Conservation (phyloP, 176 grass and related monocot genomes). For the Rhynchospora pubera region DNA sequence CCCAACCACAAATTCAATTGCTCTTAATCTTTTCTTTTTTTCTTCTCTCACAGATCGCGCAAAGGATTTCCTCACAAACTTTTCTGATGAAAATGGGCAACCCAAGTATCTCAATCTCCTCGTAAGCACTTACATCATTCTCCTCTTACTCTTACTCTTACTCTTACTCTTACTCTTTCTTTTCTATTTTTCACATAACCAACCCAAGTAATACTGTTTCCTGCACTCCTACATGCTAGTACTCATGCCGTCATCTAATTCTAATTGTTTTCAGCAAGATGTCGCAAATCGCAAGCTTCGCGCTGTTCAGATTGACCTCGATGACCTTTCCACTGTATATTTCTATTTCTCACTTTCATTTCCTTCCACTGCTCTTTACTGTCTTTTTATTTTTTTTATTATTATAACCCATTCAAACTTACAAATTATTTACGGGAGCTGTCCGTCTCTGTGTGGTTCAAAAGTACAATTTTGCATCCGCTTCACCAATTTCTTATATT, state of each 20-base stretch:
- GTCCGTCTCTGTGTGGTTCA: background rate
- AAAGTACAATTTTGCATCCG: background rate
- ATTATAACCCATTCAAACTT: background rate
- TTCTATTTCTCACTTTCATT: background rate
- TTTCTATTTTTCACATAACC: no score
- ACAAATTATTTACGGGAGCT: background rate
- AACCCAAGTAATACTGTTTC: no score
- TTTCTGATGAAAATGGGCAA: conserved; percentile 50
- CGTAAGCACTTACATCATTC: conserved; percentile 28
- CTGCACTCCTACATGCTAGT: conserved; percentile 5
- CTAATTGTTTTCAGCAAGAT: conserved; percentile 55
- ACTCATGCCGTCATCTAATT: no score
- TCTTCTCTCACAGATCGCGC: conserved; percentile 45
- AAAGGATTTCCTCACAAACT: conserved; percentile 88
- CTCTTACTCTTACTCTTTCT: conserved; percentile 13
- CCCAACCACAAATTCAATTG: no score
- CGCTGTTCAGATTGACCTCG: conserved; percentile 68
- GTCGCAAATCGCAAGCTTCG: conserved; percentile 79
- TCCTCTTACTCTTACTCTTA: background rate
- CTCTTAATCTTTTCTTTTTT: background rate
- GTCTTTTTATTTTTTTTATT: background rate
- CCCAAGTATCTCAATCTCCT: conserved; percentile 83
- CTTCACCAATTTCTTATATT: no score
- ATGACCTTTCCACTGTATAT: conserved; percentile 71
- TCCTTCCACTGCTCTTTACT: background rate